Evolutionary conservation across 2,329 filamentous ascomycete species (phyloP), one percentile per base, ranked within the genome.

Genomic region (Paraconiothyrium sp.): DNA sequence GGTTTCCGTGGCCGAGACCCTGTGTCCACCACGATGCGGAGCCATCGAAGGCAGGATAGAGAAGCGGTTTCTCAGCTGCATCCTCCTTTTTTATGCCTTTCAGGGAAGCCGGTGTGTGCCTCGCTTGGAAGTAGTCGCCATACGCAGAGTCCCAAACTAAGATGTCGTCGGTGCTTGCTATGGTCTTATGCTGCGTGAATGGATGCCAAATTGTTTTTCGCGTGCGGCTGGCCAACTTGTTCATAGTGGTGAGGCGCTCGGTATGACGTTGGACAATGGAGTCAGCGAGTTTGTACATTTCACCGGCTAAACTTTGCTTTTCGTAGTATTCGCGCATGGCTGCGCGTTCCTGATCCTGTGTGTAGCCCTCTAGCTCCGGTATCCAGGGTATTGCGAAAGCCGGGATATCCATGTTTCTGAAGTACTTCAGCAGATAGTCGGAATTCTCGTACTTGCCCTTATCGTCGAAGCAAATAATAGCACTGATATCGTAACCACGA

Each of bases 21-120:
- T 96, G 93, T 0, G 92, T 96, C 92, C 93, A 96, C 92, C 93
- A 96, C 0, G 92, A 94, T 0, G 92, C 92, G 0, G 92, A 95
- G 2, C 90, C 92, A 68, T 96, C 93, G 58, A 95, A 93, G 0
- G 90, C 89, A 0, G 91, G 85, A 49, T 84, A 84, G 0, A 92
- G 78, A 3, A 88, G 72, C 7, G 79, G 68, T 66, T 34, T 16
- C 60, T 68, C 14, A 44, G 62, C 58, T 65, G 65, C 44, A n/a
- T 56, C 9, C 57, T 63, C 8, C 32, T 14, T 10, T 27, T 16
- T 41, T 1, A 3, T 16, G 48, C 59, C 58, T 49, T 57, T n/a
- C 1, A 61, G 32, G 30, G 73, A 66, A n/a, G 72, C 72, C 3
- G 24, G 11, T 1, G 56, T 81, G 80, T 69, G 61, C 52, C 72